phyloP scores from a whole-genome alignment of 2,329 filamentous ascomycete genomes.

The Proliferodiscus dingleyae region DNA sequence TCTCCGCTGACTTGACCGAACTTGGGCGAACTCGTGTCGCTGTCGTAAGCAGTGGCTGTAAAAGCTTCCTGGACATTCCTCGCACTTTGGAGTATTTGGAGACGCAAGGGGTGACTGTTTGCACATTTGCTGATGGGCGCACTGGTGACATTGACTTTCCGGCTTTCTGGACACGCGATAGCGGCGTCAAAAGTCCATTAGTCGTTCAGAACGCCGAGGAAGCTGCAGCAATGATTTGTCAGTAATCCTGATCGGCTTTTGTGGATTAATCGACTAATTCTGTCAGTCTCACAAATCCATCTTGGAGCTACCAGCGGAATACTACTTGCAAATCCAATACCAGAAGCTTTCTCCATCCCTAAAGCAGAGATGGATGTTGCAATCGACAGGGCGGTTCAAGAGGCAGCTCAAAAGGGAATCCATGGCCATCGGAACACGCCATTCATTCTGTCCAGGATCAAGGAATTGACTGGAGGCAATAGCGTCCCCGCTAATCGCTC shows the following conservation, averaged over 20 bases:
- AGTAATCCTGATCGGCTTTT: constrained; percentile 27
- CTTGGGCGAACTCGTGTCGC: constrained; percentile 84
- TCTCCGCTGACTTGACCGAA: constrained; percentile 93
- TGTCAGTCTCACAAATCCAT: constrained; percentile 62
- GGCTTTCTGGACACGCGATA: constrained; percentile 88
- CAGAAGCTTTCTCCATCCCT: constrained; percentile 53
- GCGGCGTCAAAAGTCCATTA: constrained; percentile 72
- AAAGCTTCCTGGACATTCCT: constrained; percentile 91
- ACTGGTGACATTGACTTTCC: constrained; percentile 74
- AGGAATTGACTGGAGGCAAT: constrained; percentile 59
- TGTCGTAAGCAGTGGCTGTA: constrained; percentile 86
- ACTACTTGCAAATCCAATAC: constrained; percentile 80
- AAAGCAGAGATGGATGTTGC: constrained; percentile 53
- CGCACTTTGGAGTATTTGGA: constrained; percentile 76
- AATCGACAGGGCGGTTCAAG: constrained; percentile 50
- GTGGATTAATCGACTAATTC: constrained; percentile 4
- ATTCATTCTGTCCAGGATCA: constrained; percentile 63
- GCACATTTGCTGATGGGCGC: constrained; percentile 83
- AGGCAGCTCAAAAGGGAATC: constrained; percentile 48
- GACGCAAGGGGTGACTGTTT: constrained; percentile 72
- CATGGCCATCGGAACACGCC: constrained; percentile 65
- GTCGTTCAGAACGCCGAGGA: constrained; percentile 71
- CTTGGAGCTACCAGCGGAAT: constrained; percentile 66
- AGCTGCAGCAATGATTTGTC: constrained; percentile 81
- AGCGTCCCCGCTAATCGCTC: constrained; percentile 60